Evolutionary conservation across 2,329 filamentous ascomycete genomes (phyloP).

Genomic region (Camillea tinctor): DNA sequence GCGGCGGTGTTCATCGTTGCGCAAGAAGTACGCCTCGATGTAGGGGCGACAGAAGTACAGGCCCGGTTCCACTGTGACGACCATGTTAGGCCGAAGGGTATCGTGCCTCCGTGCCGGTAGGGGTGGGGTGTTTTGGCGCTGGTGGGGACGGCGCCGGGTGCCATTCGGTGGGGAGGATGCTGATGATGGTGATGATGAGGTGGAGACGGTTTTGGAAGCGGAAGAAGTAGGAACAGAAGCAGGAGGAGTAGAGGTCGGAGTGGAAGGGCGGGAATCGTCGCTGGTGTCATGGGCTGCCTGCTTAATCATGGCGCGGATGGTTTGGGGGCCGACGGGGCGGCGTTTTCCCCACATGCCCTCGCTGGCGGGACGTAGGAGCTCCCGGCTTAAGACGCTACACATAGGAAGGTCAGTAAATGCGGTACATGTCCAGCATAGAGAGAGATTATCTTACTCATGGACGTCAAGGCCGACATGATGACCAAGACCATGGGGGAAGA

Average conservation of each 20-base stretch:
- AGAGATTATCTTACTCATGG: constrained; percentile 46
- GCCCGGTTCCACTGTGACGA: constrained; percentile 79
- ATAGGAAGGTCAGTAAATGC: constrained; percentile 7
- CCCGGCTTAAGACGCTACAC: constrained; percentile 30
- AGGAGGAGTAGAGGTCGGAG: neutral
- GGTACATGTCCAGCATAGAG: constrained; percentile 3
- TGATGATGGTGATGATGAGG: neutral
- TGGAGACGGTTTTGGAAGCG: constrained; percentile 2
- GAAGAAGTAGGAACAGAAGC: neutral
- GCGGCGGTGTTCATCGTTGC: constrained; percentile 54
- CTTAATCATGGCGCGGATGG: constrained; percentile 31
- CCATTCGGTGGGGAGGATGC: no score
- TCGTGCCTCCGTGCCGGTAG: neutral
- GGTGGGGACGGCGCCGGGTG: neutral
- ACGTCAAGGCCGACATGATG: constrained; percentile 67
- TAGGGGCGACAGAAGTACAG: constrained; percentile 75
- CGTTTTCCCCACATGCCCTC: constrained; percentile 34
- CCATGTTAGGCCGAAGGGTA: constrained; percentile 58
- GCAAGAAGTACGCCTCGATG: constrained; percentile 67
- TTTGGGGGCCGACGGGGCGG: constrained; percentile 30
- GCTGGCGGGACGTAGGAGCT: constrained; percentile 28
- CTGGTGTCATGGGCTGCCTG: constrained; percentile 14
- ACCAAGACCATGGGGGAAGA: constrained; percentile 65
- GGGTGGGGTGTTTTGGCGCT: neutral
- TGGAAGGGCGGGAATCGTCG: neutral